Evolutionary conservation across 75 land plant genomes (phyloP).

Genomic region (Picea glauca): DNA sequence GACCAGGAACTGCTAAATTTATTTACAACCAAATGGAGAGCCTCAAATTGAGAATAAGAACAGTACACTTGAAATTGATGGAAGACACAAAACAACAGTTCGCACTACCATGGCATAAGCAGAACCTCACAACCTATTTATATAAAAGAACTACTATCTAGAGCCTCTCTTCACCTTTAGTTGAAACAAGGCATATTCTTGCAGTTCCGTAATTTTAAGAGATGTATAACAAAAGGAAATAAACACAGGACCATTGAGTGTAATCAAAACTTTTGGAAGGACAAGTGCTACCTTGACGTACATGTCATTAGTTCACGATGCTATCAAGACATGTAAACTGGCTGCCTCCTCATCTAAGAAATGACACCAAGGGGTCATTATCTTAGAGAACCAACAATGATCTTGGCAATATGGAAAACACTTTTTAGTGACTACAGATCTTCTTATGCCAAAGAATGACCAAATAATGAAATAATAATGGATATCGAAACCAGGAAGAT

Average conservation of each 20-base stretch:
- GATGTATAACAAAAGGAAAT: background rate
- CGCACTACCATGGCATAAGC: too few relatives aligned
- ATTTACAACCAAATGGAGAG: background rate
- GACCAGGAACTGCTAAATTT: background rate
- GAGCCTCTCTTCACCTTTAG: background rate
- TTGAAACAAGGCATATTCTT: background rate
- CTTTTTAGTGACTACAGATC: background rate
- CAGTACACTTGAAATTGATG: too few relatives aligned
- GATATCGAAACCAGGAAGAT: background rate
- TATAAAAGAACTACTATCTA: background rate
- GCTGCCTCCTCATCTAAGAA: background rate
- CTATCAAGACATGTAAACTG: slow-evolving; percentile 1
- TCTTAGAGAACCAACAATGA: background rate
- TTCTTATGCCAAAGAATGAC: background rate
- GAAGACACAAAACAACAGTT: too few relatives aligned
- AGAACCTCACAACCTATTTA: background rate
- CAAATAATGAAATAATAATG: slow-evolving; percentile 3
- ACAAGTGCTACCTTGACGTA: background rate
- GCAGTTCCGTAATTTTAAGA: background rate
- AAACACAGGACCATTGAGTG: background rate
- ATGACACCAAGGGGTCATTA: background rate
- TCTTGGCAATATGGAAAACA: background rate
- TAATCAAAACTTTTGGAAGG: background rate
- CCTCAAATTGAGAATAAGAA: background rate
- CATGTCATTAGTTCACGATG: background rate